Evolutionary conservation across 495 filamentous ascomycete species (phyloP), one percentile per base, ranked within the genome.

Genomic region (Aspergillus steynii): DNA sequence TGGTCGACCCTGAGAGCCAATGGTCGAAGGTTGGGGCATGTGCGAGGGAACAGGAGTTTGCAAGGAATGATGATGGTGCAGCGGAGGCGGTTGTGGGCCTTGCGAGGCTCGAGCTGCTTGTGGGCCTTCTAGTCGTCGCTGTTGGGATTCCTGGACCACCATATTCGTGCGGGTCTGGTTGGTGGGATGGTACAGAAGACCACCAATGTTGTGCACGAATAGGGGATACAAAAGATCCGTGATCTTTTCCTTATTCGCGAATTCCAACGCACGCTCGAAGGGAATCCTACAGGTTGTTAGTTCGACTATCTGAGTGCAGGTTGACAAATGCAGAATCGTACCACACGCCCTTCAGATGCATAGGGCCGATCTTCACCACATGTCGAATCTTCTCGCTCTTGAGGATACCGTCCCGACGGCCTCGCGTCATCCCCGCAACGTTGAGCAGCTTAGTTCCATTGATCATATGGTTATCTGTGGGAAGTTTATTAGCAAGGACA

Each of bases 171-270:
- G 79, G 48, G 78, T 87, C 65, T 91, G 87, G 68, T 97, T 98
- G 34, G 91, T 89, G 0, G 94, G 94, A 69, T 97, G 95, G 72
- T 97, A 98, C 61, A 99, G 82, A 56, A 98, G 82, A 46, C 91
- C 89, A 49, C 95, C 91, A 68, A 99, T 98, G 76, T 98, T 97
- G 72, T 97, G 93, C 31, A 99, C 95, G 71, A 99, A 99, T 25
- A 99, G 81, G 29, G 95, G 95, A 77, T 99, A 99, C 59, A 99
- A 73, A 12, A 91, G 76, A 73, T 99, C 94, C 0, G 96, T 98
- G 64, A 99, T 99, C 77, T 98, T 97, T 75, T 99, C 95, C 82
- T 97, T 97, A 79, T 99, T 99, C 46, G 95, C 96, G 70, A 99
- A 99, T 65, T 99, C 95, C 48, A 99, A 78, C 2, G 95, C 95